Conservation (phyloP, 768 basidiomycete species). For the Lactifluus piperatus region DNA sequence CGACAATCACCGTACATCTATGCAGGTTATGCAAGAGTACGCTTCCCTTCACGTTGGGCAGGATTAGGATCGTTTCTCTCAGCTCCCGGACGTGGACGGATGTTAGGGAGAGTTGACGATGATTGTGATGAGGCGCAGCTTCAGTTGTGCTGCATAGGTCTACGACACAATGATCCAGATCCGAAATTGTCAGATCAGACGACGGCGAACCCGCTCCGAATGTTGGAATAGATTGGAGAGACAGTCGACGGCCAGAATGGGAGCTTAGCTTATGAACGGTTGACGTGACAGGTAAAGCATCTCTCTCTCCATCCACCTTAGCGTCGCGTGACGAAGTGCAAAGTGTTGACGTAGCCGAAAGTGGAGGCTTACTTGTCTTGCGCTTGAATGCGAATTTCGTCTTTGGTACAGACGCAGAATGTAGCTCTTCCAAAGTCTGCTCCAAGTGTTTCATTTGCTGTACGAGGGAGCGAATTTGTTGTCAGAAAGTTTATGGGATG, state of each 20-base stretch:
- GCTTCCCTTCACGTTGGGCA: constrained; percentile 62
- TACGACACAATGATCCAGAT: constrained; percentile 61
- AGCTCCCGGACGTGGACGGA: constrained; percentile 61
- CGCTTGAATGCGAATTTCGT: constrained; percentile 65
- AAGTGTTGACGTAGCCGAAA: neutral
- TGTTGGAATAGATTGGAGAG: constrained; percentile 31
- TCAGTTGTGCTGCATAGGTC: constrained; percentile 35
- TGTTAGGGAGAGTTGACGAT: constrained; percentile 31
- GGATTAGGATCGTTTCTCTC: constrained; percentile 50
- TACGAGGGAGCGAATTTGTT: neutral
- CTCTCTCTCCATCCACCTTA: constrained; percentile 7
- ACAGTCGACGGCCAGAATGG: constrained; percentile 40
- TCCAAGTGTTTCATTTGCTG: constrained; percentile 67
- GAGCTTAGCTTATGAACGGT: constrained; percentile 38
- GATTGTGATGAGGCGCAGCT: neutral
- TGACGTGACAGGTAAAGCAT: neutral
- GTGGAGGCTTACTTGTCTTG: constrained; percentile 25
- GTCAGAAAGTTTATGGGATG: neutral
- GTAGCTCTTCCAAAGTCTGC: constrained; percentile 41
- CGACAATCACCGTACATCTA: constrained; percentile 56
- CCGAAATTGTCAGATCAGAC: constrained; percentile 54
- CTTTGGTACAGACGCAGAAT: constrained; percentile 38
- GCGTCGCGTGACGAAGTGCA: neutral
- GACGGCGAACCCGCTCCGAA: constrained; percentile 26
- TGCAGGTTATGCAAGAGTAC: constrained; percentile 58